These are phyloP conservation scores for Trametes elegans DNA, from an alignment of 768 basidiomycete genomes.

Conservation along the genomic window DNA sequence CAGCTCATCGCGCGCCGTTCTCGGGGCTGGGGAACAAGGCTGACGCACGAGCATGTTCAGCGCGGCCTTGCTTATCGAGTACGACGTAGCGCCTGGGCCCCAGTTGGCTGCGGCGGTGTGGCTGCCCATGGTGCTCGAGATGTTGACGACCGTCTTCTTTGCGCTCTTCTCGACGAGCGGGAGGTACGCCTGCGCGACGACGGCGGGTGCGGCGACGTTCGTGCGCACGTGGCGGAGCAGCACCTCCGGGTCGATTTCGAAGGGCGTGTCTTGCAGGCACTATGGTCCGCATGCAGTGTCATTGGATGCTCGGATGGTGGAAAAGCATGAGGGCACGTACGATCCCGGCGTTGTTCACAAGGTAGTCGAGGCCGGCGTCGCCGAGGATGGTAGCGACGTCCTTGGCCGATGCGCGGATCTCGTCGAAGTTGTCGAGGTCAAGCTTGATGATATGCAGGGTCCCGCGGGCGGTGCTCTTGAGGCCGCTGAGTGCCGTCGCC, in stretches of 20 bases:
- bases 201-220: constrained; percentile 8
- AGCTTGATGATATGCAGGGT: constrained; percentile 33
- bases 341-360: constrained; percentile 35
- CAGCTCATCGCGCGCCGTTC: too few species aligned
- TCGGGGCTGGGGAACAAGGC: background rate
- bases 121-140: constrained; percentile 8
- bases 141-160: constrained; percentile 13
- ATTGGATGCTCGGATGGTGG: background rate
- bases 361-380: constrained; percentile 34
- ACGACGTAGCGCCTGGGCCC: background rate
- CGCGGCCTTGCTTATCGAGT: constrained; percentile 14
- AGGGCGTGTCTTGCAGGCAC: background rate
- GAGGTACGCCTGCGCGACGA: constrained; percentile 3
- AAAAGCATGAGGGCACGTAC: background rate
- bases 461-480: constrained; percentile 25
- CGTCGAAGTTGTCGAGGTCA: constrained; percentile 27
- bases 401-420: constrained; percentile 26
- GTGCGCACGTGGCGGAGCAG: background rate
- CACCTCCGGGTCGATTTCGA: background rate
- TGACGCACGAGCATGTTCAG: constrained; percentile 16
- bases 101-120: background rate
- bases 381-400: constrained; percentile 27
- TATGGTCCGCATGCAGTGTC: too few species aligned
- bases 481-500: constrained; percentile 22
- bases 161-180: constrained; percentile 2